phyloP scores from a whole-genome alignment of 2,329 filamentous ascomycete genomes.

The Xylaria digitata region DNA sequence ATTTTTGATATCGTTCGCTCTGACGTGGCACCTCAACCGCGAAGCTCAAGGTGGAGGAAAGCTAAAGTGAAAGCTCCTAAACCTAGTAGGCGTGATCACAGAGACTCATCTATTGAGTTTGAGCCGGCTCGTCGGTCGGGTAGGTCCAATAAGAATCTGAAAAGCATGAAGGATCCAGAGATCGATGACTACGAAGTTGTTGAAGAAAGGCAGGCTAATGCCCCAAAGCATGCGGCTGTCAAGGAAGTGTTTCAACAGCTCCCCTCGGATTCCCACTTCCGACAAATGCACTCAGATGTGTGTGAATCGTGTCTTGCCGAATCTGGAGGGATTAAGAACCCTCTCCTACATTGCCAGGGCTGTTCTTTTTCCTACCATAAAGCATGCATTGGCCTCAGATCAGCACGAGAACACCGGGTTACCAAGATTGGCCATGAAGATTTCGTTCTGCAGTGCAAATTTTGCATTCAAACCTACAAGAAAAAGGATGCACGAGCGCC shows the following conservation, averaged over 20 bases:
- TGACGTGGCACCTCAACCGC: slow-evolving; percentile 43
- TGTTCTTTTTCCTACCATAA: slow-evolving; percentile 88
- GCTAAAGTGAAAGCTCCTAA: slow-evolving; percentile 28
- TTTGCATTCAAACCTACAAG: slow-evolving; percentile 76
- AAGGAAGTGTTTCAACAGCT: slow-evolving; percentile 79
- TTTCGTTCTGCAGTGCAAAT: slow-evolving; percentile 91
- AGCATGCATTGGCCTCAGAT: slow-evolving; percentile 79
- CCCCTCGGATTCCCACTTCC: slow-evolving; percentile 73
- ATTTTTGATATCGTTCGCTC: slow-evolving; percentile 42
- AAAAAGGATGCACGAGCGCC: slow-evolving; percentile 79
- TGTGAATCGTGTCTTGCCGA: slow-evolving; percentile 78
- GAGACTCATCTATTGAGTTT: slow-evolving; percentile 63
- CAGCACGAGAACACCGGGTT: slow-evolving; percentile 82
- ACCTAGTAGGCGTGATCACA: slow-evolving; percentile 40
- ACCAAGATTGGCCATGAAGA: slow-evolving; percentile 82
- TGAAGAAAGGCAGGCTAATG: slow-evolving; percentile 57
- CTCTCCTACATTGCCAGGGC: slow-evolving; percentile 88
- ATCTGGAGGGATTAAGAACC: slow-evolving; percentile 69
- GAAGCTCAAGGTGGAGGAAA: slow-evolving; percentile 40
- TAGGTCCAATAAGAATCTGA: slow-evolving; percentile 58
- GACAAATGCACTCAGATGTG: slow-evolving; percentile 71
- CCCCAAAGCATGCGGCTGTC: slow-evolving; percentile 70
- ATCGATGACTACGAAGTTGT: slow-evolving; percentile 68
- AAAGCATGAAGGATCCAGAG: slow-evolving; percentile 63
- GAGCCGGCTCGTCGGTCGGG: slow-evolving; percentile 62